A percentile compares a stretch with the other conserved stretches of the same genome.
Evolutionary conservation across 352 stramenopile genomes (phyloP).

Genomic region (Globisporangium paroecandrum): DNA sequence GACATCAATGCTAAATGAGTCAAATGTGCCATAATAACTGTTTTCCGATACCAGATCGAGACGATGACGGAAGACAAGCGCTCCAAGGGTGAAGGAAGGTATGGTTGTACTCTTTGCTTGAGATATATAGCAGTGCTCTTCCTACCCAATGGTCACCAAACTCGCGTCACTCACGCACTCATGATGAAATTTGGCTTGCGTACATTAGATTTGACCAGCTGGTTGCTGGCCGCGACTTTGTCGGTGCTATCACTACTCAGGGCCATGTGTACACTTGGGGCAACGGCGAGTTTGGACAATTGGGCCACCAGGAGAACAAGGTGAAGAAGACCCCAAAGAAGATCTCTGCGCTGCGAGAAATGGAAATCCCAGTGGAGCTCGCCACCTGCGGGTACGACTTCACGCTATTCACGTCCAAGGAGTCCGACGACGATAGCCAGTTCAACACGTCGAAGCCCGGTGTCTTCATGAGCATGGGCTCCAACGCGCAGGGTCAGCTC

Average conservation of each 20-base stretch:
- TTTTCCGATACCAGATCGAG: constrained; percentile 37
- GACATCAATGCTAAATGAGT: background rate
- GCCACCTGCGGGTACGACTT: constrained; percentile 64
- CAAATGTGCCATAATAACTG: background rate
- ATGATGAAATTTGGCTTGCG: constrained; percentile 4
- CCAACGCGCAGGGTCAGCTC: constrained; percentile 65
- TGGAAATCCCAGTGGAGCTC: constrained; percentile 67
- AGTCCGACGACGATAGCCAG: constrained; percentile 62
- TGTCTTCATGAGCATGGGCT: constrained; percentile 81
- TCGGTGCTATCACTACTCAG: constrained; percentile 44
- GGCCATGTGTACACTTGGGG: constrained; percentile 81
- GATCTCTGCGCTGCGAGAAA: constrained; percentile 74
- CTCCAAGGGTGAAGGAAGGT: constrained; percentile 67
- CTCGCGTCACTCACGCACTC: background rate
- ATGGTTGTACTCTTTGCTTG: constrained; percentile 15
- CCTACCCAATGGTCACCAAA: background rate
- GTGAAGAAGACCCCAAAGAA: constrained; percentile 85
- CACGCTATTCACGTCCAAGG: constrained; percentile 64
- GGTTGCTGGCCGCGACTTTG: constrained; percentile 57
- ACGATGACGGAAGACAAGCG: constrained; percentile 70
- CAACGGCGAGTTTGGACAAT: constrained; percentile 68
- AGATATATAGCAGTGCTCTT: background rate
- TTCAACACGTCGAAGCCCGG: constrained; percentile 75
- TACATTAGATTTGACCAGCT: constrained; percentile 51
- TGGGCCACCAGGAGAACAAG: constrained; percentile 85